These are phyloP conservation scores for Drechmeria coniospora DNA, from an alignment of 2,329 filamentous ascomycete species.

Conservation along the genomic window DNA sequence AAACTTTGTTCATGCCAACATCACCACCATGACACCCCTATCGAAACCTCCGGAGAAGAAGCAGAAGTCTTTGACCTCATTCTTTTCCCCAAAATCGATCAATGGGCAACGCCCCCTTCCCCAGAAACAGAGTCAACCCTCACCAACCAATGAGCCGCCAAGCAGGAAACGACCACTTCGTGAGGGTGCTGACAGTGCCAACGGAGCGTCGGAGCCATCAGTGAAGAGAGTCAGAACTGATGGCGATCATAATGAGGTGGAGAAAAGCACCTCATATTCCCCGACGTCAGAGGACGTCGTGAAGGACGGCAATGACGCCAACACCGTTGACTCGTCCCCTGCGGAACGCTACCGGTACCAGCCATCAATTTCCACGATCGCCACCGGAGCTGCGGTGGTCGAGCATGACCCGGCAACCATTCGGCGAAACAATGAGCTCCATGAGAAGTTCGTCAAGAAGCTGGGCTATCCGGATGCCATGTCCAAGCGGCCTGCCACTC, in stretches of 20 bases:
- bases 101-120: conserved; percentile 26
- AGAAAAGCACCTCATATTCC: conserved; percentile 20
- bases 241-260: conserved; percentile 19
- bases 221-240: conserved; percentile 27
- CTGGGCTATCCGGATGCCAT: conserved; percentile 76
- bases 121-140: conserved; percentile 15
- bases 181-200: conserved; percentile 28
- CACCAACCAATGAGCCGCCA: conserved; percentile 11
- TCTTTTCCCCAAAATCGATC: conserved; percentile 53
- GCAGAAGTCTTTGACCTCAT: conserved; percentile 73
- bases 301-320: conserved; percentile 1
- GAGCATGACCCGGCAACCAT: conserved; percentile 35
- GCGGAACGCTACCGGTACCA: conserved; percentile 39
- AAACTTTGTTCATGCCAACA: no score
- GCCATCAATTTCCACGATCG: conserved; percentile 23
- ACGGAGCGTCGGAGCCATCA: conserved; percentile 21
- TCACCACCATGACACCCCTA: conserved; percentile 2
- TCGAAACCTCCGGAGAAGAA: conserved; percentile 36
- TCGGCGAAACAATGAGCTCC: conserved; percentile 54
- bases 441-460: conserved; percentile 77
- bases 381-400: conserved; percentile 21
- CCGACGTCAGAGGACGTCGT: no score
- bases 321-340: conserved; percentile 18
- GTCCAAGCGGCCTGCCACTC: conserved; percentile 43
- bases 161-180: conserved; percentile 36